phyloP scores from a whole-genome alignment of 2,329 filamentous ascomycete genomes.

The Hypomyces perniciosus region DNA sequence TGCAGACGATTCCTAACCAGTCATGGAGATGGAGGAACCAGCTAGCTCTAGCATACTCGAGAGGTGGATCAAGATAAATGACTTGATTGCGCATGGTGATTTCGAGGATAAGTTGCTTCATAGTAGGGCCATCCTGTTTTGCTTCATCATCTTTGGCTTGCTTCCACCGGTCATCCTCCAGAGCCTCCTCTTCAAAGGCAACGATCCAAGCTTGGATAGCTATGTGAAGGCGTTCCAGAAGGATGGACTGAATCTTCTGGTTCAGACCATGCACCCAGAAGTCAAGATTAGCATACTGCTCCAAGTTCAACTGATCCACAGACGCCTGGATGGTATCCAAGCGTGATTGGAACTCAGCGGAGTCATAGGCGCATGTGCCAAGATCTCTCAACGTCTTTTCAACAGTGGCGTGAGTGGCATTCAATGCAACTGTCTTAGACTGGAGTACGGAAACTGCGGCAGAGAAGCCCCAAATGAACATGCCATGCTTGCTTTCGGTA shows the following conservation, averaged over 20 bases:
- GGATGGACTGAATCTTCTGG: conserved; percentile 69
- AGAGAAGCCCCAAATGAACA: conserved; percentile 93
- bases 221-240: conserved; percentile 75
- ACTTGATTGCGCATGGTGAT: conserved; percentile 98
- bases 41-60: conserved; percentile 84
- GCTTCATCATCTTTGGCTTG: conserved; percentile 39
- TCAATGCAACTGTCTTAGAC: conserved; percentile 73
- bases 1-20: conserved; percentile 90
- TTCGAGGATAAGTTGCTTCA: conserved; percentile 76
- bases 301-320: conserved; percentile 92
- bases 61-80: conserved; percentile 89
- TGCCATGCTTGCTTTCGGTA: conserved; percentile 86
- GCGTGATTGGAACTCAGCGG: conserved; percentile 69
- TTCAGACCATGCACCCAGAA: conserved; percentile 90
- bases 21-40: conserved; percentile 91
- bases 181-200: conserved; percentile 64
- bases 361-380: conserved; percentile 75
- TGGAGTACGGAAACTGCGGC: conserved; percentile 82
- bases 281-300: conserved; percentile 89
- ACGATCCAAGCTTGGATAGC: conserved; percentile 84
- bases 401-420: conserved; percentile 70
- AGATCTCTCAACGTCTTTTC: conserved; percentile 81
- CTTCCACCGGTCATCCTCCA: conserved; percentile 49
- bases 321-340: conserved; percentile 83
- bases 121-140: conserved; percentile 52